phyloP scores from a whole-genome alignment of 495 filamentous ascomycete species.

The Neurospora cerealis region DNA sequence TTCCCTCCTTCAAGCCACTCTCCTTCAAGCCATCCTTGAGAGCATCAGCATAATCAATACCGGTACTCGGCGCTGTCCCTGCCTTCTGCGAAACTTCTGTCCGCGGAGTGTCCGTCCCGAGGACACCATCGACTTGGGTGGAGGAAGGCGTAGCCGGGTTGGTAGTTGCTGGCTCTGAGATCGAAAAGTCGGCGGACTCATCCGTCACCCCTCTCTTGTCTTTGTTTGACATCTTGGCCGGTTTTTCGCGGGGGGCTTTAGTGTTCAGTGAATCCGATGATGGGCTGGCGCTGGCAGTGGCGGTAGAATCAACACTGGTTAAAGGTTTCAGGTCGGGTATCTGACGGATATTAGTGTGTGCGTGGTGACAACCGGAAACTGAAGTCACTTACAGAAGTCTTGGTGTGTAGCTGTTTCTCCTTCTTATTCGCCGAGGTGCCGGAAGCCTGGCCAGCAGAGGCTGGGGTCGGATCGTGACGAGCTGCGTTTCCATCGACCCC shows the following conservation, averaged over 20 bases:
- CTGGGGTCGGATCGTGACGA: not conserved
- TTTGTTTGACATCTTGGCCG: not conserved
- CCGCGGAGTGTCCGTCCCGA: not conserved
- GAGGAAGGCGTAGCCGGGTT: not conserved
- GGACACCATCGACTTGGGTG: not conserved
- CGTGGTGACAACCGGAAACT: not conserved
- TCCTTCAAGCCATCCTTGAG: not conserved
- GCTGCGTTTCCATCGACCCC: conserved; percentile 13
- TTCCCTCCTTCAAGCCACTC: conserved; percentile 1
- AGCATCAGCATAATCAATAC: not conserved
- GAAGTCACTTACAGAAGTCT: conserved; percentile 3
- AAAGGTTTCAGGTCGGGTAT: not conserved
- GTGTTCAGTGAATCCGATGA: not conserved
- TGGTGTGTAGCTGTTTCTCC: not conserved
- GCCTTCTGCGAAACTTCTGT: not conserved
- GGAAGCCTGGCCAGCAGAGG: not conserved
- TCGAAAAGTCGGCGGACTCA: conserved; percentile 3
- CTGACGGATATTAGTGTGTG: not conserved
- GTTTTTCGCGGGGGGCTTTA: not conserved
- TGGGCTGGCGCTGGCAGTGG: not conserved
- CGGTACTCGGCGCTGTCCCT: not conserved
- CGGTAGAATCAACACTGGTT: not conserved
- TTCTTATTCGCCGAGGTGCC: not conserved
- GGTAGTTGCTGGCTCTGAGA: not conserved
- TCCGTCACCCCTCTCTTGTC: not conserved